These are phyloP conservation scores for Raffaelea albimanens DNA, from an alignment of 2,329 filamentous ascomycete species.

Conservation along the genomic window DNA sequence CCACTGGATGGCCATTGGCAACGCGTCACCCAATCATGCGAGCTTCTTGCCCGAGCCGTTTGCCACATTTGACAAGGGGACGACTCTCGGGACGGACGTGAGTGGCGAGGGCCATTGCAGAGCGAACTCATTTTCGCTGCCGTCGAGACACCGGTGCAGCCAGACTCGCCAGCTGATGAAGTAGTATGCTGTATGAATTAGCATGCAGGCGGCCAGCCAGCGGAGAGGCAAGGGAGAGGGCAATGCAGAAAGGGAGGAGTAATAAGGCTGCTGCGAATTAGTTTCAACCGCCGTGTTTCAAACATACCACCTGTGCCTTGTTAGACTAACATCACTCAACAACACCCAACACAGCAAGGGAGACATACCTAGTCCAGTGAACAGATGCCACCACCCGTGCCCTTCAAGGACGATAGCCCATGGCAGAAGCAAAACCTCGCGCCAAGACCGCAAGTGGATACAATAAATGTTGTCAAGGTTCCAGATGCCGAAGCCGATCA, in stretches of 20 bases:
- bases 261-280: too few relatives aligned
- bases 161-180: constrained; percentile 80
- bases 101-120: constrained; percentile 59
- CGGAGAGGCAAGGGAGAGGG: too few relatives aligned
- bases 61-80: constrained; percentile 17
- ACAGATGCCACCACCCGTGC: constrained; percentile 59
- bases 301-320: constrained; percentile 9
- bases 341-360: background rate
- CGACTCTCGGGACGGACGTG: constrained; percentile 40
- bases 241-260: too few relatives aligned
- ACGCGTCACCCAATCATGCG: too few relatives aligned
- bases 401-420: constrained; percentile 65
- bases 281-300: background rate
- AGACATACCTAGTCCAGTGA: constrained; percentile 60
- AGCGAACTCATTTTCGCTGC: constrained; percentile 60
- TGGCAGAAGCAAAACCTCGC: constrained; percentile 61
- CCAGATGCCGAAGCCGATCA: constrained; percentile 71
- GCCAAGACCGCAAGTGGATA: constrained; percentile 51
- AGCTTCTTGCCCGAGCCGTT: constrained; percentile 17
- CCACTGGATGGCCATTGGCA: too few relatives aligned
- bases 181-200: constrained; percentile 51
- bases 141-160: constrained; percentile 68
- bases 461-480: constrained; percentile 73
- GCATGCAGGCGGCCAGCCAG: too few relatives aligned
- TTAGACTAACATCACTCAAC: background rate